Base-by-base conservation (phyloP, 306 rosid species). In the Mucuna pruriens region DNA sequence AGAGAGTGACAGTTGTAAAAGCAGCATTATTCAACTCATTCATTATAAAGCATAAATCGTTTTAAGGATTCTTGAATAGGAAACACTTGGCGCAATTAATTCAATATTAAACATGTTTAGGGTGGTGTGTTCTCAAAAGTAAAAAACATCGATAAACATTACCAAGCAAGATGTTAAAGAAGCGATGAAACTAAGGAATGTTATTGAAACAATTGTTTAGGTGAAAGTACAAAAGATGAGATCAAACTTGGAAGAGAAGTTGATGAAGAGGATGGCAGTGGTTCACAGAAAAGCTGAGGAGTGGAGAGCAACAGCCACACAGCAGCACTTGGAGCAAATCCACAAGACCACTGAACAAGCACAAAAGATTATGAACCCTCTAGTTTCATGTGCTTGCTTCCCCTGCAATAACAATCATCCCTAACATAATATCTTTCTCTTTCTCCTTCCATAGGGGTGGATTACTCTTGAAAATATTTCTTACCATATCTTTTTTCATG, bases 231-330 rank as follows among this genome's bases (percentile, higher is more conserved):
- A 95, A 75, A 93, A 89, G 89, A 93, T 95, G 99, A 89, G 86
- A 83, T 88, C 98, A 79, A 87, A 93, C 77, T 71, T 93, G 63
- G 99, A 95, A 84, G 98, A 93, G 77, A 95, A 95, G 83, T 71
- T 93, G 90, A 95, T 91, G 98, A 95, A 87, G 91, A 95, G 86
- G 73, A 88, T 90, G 94, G 71, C 88, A 46, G 23, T 88, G 39
- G 99, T 93, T 71, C 90, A 90, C 61, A 88, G 97, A 84, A 95
- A 93, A 86, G 97, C 98, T 3, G 94, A 93, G 80, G 99, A 95
- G 49, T 82, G 89, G 94, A 90, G 92, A 76, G 92, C 65, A 83
- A 74, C 85, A 42, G 98, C 97, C 0, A 84, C 84, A 82, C 85
- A 90, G 22, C 92, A 91, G 44, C 99, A 93, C 78, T 61, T 85